phyloP scores from a whole-genome alignment of 495 filamentous ascomycete genomes.

The Diplogelasinospora grovesii region DNA sequence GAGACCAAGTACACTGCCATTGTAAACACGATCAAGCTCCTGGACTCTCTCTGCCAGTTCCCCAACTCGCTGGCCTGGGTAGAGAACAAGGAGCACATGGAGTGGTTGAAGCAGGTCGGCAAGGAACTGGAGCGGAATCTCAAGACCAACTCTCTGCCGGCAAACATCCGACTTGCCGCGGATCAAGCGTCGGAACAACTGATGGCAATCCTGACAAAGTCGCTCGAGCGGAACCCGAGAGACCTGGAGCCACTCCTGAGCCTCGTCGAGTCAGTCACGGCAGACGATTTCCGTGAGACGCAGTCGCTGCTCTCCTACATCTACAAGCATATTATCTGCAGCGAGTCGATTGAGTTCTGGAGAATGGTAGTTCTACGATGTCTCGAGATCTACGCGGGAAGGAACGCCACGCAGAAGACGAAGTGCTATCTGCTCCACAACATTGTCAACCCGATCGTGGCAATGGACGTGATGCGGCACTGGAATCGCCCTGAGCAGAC shows the following conservation, averaged over 20 bases:
- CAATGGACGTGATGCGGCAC: constrained; percentile 84
- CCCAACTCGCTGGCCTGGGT: constrained; percentile 62
- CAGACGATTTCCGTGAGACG: constrained; percentile 70
- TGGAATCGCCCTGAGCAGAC: constrained; percentile 43
- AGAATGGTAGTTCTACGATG: constrained; percentile 76
- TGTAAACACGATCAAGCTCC: constrained; percentile 82
- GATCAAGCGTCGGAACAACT: constrained; percentile 85
- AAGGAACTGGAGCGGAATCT: constrained; percentile 69
- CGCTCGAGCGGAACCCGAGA: constrained; percentile 62
- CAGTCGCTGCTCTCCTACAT: constrained; percentile 75
- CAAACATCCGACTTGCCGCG: constrained; percentile 71
- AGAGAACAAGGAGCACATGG: constrained; percentile 64
- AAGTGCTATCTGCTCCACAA: constrained; percentile 91
- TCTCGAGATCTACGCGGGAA: constrained; percentile 78
- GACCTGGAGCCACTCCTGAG: constrained; percentile 85
- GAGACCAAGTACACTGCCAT: constrained; percentile 60
- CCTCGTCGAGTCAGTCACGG: constrained; percentile 76
- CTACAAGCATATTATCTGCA: constrained; percentile 76
- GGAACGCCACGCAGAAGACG: constrained; percentile 69
- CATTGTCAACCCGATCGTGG: constrained; percentile 91
- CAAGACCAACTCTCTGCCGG: constrained; percentile 58
- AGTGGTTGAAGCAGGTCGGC: constrained; percentile 63
- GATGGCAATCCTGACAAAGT: constrained; percentile 77
- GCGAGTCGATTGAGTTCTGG: constrained; percentile 82
- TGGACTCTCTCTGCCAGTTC: constrained; percentile 64